A percentile compares a stretch with the other conserved stretches of the same genome.
Conservation (phyloP, 371 early-diverging fungal species). For the Lichtheimia ramosa region DNA sequence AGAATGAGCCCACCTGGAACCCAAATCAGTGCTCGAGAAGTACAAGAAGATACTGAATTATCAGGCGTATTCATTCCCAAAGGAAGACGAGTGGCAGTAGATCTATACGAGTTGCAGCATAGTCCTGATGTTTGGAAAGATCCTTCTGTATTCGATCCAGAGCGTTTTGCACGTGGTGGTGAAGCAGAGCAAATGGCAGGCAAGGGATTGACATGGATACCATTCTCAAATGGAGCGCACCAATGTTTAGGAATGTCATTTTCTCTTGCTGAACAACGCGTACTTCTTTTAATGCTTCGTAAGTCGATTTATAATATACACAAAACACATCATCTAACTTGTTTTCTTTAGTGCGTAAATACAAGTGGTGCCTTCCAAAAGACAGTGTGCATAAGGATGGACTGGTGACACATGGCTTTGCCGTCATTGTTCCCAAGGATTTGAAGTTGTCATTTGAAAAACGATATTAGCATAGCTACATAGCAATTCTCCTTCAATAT, state of each 20-base stretch:
- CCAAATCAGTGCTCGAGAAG: not conserved
- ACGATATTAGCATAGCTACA: not conserved
- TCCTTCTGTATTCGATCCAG: conserved; percentile 20
- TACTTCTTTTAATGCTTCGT: conserved; percentile 48
- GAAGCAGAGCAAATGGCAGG: conserved; percentile 11
- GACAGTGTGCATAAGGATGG: conserved; percentile 27
- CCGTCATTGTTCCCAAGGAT: conserved; percentile 9
- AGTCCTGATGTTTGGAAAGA: conserved; percentile 17
- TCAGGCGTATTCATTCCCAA: conserved; percentile 15
- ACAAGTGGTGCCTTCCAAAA: conserved; percentile 22
- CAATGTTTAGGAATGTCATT: conserved; percentile 52
- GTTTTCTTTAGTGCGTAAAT: conserved; percentile 25
- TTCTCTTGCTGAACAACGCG: conserved; percentile 53
- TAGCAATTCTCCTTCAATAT: no score
- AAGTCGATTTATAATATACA: conserved; percentile 10
- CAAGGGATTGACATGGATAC: conserved; percentile 9
- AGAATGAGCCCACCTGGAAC: conserved; percentile 10
- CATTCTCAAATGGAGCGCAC: conserved; percentile 13
- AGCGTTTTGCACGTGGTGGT: conserved; percentile 19
- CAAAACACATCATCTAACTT: conserved; percentile 1
- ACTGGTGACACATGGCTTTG: conserved; percentile 8
- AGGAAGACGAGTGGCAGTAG: conserved; percentile 6
- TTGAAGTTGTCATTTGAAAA: conserved; percentile 9
- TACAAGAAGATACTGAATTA: conserved; percentile 11
- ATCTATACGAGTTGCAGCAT: conserved; percentile 20